Evolutionary conservation across 2,329 filamentous ascomycete genomes (phyloP).

Genomic region (Paecilomyces sp.): DNA sequence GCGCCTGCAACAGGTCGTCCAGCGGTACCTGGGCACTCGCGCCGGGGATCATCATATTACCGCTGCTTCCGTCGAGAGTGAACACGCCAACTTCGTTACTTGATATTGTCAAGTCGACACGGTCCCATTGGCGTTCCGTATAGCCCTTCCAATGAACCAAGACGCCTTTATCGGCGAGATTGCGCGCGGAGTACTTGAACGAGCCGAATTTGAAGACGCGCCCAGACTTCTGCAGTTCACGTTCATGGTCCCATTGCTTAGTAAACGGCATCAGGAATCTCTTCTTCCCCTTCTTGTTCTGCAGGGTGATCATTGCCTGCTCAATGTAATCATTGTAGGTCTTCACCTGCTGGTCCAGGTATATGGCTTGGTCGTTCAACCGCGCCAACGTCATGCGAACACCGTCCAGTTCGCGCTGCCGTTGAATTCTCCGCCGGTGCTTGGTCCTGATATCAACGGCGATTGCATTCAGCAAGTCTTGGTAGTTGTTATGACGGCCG

Average conservation of each 20-base stretch:
- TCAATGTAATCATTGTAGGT: constrained; percentile 99
- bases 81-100: constrained; percentile 94
- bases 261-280: constrained; percentile 93
- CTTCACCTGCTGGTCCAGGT: constrained; percentile 90
- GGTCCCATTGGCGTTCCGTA: constrained; percentile 74
- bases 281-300: constrained; percentile 95
- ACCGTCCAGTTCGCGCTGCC: constrained; percentile 78
- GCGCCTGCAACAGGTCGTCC: constrained; percentile 89
- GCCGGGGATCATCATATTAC: constrained; percentile 92
- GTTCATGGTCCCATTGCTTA: constrained; percentile 97
- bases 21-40: constrained; percentile 82
- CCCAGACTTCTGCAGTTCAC: constrained; percentile 84
- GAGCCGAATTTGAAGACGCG: constrained; percentile 96
- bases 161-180: constrained; percentile 87
- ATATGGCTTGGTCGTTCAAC: constrained; percentile 62
- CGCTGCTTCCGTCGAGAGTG: constrained; percentile 80
- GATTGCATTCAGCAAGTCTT: constrained; percentile 96
- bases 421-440: constrained; percentile 83
- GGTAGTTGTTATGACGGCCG: constrained; percentile 80
- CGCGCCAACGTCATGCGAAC: constrained; percentile 41
- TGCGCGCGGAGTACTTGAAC: constrained; percentile 91
- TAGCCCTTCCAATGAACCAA: constrained; percentile 87
- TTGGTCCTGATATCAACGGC: constrained; percentile 96
- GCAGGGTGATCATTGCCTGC: constrained; percentile 92
- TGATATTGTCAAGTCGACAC: constrained; percentile 87